Evolutionary conservation across 352 stramenopile species (phyloP).

Genomic region (Phytopythium litorale): DNA sequence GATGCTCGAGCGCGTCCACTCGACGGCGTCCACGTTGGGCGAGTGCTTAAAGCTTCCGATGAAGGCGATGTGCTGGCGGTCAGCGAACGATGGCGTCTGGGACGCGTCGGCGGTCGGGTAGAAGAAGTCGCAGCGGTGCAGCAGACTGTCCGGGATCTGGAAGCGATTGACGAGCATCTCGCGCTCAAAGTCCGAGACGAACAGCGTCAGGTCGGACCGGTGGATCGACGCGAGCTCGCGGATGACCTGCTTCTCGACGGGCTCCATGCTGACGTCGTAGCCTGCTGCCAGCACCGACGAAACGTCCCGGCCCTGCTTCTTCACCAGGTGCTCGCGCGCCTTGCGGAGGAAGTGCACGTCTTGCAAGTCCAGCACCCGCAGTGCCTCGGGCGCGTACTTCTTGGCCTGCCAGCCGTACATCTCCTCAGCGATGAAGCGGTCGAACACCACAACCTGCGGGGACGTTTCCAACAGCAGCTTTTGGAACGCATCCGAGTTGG

Average conservation of each 20-base stretch:
- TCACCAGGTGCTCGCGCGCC: slow-evolving; percentile 75
- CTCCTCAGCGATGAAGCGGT: slow-evolving; percentile 82
- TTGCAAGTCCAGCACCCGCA: slow-evolving; percentile 90
- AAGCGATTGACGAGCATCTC: slow-evolving; percentile 58
- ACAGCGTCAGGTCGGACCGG: slow-evolving; percentile 71
- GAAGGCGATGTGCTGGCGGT: slow-evolving; percentile 75
- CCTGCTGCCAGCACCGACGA: slow-evolving; percentile 5
- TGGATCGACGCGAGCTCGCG: slow-evolving; percentile 77
- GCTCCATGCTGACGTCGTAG: slow-evolving; percentile 19
- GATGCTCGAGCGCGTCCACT: slow-evolving; percentile 65
- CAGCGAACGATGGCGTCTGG: slow-evolving; percentile 15
- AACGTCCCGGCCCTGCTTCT: slow-evolving; percentile 48
- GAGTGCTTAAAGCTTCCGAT: slow-evolving; percentile 92
- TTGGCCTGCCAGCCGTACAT: slow-evolving; percentile 84
- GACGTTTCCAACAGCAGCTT: slow-evolving; percentile 48
- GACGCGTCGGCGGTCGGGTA: slow-evolving; percentile 32
- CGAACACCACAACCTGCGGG: slow-evolving; percentile 74
- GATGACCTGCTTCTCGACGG: slow-evolving; percentile 64
- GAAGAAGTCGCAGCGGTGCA: slow-evolving; percentile 73
- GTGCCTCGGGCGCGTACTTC: slow-evolving; percentile 70
- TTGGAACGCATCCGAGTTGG: slow-evolving; percentile 69
- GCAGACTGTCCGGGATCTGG: slow-evolving; percentile 35
- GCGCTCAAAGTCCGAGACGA: slow-evolving; percentile 62
- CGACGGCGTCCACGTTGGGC: slow-evolving; percentile 89
- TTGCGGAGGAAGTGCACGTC: slow-evolving; percentile 91